Percentiles rank a stretch among this genome's conserved stretches.
These are phyloP conservation scores for Microbotryum silenes-acaulis DNA, from an alignment of 1,284 basidiomycete species.

Conservation along the genomic window DNA sequence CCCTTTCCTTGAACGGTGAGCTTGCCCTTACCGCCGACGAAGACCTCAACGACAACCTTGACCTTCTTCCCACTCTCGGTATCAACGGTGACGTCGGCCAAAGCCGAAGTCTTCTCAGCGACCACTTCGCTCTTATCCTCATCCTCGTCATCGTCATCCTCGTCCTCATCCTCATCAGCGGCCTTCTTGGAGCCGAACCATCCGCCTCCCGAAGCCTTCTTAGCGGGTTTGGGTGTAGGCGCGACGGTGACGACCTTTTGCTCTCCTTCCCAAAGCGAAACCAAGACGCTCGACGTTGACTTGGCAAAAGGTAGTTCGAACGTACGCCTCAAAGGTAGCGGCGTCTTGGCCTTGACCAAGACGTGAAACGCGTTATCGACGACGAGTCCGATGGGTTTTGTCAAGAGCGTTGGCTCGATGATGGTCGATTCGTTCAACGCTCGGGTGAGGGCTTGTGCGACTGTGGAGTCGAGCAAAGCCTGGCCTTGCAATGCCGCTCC, in stretches of 20 bases:
- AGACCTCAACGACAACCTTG: conserved; percentile 53
- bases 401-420: conserved; percentile 50
- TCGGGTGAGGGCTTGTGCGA: conserved; percentile 39
- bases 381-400: conserved; percentile 68
- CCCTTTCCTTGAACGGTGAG: conserved; percentile 6
- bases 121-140: conserved; percentile 59
- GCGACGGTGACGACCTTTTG: conserved; percentile 36
- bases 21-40: conserved; percentile 45
- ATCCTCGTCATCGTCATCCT: conserved; percentile 45
- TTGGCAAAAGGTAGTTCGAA: conserved; percentile 62
- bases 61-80: conserved; percentile 47
- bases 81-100: too few species aligned
- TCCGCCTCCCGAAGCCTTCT: conserved; percentile 18
- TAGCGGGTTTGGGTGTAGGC: conserved; percentile 11
- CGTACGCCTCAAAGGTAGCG: conserved; percentile 55
- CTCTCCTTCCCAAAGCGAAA: conserved; percentile 83
- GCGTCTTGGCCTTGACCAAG: conserved; percentile 39
- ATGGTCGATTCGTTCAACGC: conserved; percentile 50
- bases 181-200: conserved; percentile 3
- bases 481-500: conserved; percentile 83
- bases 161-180: conserved; percentile 46
- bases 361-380: conserved; percentile 49
- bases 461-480: conserved; percentile 47
- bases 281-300: conserved; percentile 52
- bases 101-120: neutral